Conservation (phyloP, 305 asterid genomes). For the Fraxinus sp. region DNA sequence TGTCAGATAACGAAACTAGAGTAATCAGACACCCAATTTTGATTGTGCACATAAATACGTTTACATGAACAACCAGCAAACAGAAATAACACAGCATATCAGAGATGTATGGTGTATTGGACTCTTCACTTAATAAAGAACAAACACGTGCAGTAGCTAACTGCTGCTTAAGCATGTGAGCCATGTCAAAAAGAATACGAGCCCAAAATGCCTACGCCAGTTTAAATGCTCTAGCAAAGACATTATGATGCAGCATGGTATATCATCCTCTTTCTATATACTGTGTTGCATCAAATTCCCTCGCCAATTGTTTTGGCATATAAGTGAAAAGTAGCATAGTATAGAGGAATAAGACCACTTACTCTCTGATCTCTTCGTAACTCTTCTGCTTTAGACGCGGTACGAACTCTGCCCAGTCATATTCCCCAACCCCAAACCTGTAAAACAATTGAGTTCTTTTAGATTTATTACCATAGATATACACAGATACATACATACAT, state of each 20-base stretch:
- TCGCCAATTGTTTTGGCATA: constrained; percentile 15
- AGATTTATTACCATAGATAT: background rate
- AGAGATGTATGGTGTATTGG: background rate
- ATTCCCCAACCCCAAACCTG: constrained; percentile 86
- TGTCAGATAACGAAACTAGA: background rate
- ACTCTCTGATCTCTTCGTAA: constrained; percentile 72
- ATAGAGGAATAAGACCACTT: constrained; percentile 36
- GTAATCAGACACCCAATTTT: background rate
- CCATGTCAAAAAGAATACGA: constrained; percentile 7
- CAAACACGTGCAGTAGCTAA: background rate
- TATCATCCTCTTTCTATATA: background rate
- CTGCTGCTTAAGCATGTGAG: constrained; percentile 3
- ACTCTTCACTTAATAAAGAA: background rate
- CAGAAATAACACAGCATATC: background rate
- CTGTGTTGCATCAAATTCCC: background rate
- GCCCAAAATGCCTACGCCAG: constrained; percentile 12
- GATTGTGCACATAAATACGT: background rate
- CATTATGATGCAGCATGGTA: constrained; percentile 4
- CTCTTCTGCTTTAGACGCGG: constrained; percentile 89
- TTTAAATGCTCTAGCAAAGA: constrained; percentile 5
- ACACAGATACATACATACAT: background rate
- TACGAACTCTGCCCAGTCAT: constrained; percentile 85
- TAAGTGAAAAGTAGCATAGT: constrained; percentile 2
- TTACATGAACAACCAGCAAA: background rate
- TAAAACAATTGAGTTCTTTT: constrained; percentile 18